Evolutionary conservation across 139 green algal species (phyloP), one percentile per base, ranked within the genome.

Genomic region (Asterochloris erici): DNA sequence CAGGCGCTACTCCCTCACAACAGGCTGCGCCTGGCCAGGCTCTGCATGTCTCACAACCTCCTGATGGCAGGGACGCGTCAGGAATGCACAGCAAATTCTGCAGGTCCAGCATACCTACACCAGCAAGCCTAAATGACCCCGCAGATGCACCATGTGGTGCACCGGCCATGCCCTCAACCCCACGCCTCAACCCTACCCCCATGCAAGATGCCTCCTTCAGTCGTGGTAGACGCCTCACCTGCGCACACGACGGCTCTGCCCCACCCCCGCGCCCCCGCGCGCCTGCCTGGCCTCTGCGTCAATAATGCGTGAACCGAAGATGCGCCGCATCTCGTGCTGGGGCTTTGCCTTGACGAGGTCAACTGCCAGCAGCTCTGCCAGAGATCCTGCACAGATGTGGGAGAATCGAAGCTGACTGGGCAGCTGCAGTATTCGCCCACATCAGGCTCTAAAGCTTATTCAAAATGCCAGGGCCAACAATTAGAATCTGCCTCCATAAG

Each of bases 251-350:
- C 76, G 54, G 60, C 60, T 80, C 23, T n/a, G 60, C 9, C 76
- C 76, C 0, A 80, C 76, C 60, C 68, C 47, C 24, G 60, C 76
- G 14, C 63, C 64, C 19, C 47, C n/a, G 2, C n/a, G 63, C 13
- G 62, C 78, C 26, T 93, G 79, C 9, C 87, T 84, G 71, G 93
- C 86, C 83, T 93, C 89, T 10, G 85, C 84, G 19, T 89, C 81
- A 10, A 97, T 81, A 11, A 94, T 87, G 16, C 87, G 85, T 1
- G 91, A 87, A 0, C 94, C 94, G 87, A 98, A 98, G 81, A 98
- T 96, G 54, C 92, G 85, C 0, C 88, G 85, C 79, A 98, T 90
- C 90, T 97, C 93, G 23, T 95, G 93, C 63, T 95, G 90, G 11
- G 90, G 91, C 23, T 84, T 83, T 10, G 97, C 87, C 26, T 81